Conservation (phyloP, 106 monocot species). For the Dendrobium nobile region DNA sequence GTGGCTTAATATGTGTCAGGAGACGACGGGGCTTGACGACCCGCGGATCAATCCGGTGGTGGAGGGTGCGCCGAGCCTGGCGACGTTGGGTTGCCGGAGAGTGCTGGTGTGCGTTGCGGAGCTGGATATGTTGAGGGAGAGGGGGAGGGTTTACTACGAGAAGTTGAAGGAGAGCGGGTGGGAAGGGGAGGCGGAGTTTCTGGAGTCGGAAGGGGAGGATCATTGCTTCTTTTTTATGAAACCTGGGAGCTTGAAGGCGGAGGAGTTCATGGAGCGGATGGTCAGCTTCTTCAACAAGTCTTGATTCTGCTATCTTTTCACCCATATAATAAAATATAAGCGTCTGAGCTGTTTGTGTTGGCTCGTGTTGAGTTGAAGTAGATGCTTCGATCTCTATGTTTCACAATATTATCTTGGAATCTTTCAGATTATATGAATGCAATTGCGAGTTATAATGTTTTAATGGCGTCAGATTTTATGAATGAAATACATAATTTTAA, state of each 20-base stretch:
- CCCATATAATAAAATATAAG: no score
- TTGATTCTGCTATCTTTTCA: no score
- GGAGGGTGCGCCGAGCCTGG: conserved; percentile 4
- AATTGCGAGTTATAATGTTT: no score
- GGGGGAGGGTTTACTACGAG: conserved; percentile 15
- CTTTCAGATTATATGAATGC: no score
- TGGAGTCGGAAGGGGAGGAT: neutral
- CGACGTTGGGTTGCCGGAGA: neutral
- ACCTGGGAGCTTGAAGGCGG: neutral
- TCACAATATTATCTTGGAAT: no score
- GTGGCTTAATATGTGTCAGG: conserved; percentile 14
- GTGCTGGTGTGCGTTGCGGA: conserved; percentile 12
- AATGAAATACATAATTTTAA: no score
- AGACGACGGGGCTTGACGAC: conserved; percentile 8
- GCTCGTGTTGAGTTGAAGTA: no score
- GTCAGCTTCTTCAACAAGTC: neutral
- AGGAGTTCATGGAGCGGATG: neutral
- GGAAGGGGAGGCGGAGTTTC: conserved; percentile 7
- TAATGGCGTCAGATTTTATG: no score
- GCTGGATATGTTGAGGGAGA: conserved; percentile 13
- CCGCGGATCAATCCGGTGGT: conserved; percentile 9
- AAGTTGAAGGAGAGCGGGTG: conserved; percentile 13
- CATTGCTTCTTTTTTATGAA: conserved; percentile 5
- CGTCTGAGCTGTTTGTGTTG: no score
- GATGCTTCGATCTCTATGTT: no score